These are phyloP conservation scores for Coprinellus aureogranulatus DNA, from an alignment of 768 basidiomycete genomes.

Conservation along the genomic window DNA sequence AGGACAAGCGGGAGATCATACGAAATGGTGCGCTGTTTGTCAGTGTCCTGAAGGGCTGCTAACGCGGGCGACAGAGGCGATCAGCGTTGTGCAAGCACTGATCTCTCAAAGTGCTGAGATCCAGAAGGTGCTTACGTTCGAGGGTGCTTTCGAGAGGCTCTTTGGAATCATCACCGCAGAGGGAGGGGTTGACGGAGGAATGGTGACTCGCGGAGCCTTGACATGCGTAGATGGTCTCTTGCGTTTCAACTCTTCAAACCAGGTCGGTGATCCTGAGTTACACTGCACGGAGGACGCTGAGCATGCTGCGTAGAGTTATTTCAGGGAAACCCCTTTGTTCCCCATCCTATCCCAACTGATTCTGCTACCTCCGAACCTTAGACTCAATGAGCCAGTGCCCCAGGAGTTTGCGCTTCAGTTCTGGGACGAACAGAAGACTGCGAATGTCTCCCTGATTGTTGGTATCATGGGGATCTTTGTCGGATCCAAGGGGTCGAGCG, in stretches of 20 bases:
- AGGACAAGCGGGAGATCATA: slow-evolving; percentile 86
- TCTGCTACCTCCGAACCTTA: slow-evolving; percentile 65
- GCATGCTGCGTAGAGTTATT: slow-evolving; percentile 78
- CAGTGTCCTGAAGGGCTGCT: background rate
- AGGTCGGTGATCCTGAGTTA: slow-evolving; percentile 49
- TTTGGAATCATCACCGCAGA: slow-evolving; percentile 85
- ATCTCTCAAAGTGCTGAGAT: slow-evolving; percentile 88
- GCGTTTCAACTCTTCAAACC: slow-evolving; percentile 92
- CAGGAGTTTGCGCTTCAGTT: slow-evolving; percentile 94
- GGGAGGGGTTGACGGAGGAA: slow-evolving; percentile 89
- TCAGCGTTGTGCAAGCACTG: slow-evolving; percentile 77
- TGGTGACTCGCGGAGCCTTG: slow-evolving; percentile 82
- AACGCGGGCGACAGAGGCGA: slow-evolving; percentile 57
- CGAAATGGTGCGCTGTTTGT: slow-evolving; percentile 63
- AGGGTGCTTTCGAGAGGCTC: slow-evolving; percentile 93
- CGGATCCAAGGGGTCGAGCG: slow-evolving; percentile 66
- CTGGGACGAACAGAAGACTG: slow-evolving; percentile 90
- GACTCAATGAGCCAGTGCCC: slow-evolving; percentile 56
- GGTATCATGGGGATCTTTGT: slow-evolving; percentile 85
- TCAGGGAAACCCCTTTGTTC: slow-evolving; percentile 82
- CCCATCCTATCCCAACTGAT: slow-evolving; percentile 64
- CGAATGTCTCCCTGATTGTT: slow-evolving; percentile 76
- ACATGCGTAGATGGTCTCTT: slow-evolving; percentile 82
- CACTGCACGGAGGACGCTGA: background rate
- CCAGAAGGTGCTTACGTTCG: slow-evolving; percentile 95